A percentile compares a stretch with the other conserved stretches of the same genome.
These are phyloP conservation scores for Vitis labrusca DNA, from an alignment of 164 flowering plant species.

Conservation along the genomic window DNA sequence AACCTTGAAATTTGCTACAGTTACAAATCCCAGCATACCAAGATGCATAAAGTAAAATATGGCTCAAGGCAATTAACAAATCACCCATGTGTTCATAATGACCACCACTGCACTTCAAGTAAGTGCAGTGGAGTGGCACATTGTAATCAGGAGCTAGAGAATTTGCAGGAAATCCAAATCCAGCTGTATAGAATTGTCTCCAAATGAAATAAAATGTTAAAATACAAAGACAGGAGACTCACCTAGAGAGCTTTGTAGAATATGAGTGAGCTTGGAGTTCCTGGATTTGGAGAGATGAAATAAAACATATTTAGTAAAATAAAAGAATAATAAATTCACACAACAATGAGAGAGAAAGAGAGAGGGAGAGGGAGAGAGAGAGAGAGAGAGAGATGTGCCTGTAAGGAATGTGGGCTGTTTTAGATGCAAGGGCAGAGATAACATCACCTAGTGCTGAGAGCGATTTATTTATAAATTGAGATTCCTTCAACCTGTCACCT, in stretches of 20 bases:
- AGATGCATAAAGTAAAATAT: no score
- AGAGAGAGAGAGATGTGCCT: constrained; percentile 39
- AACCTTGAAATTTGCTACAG: no score
- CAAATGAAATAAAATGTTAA: neutral
- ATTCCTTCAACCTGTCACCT: constrained; percentile 87
- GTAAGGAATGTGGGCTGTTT: constrained; percentile 76
- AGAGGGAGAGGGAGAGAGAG: constrained; percentile 6
- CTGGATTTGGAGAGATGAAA: constrained; percentile 27
- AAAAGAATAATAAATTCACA: neutral
- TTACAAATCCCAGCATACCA: no score
- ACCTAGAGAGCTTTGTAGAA: constrained; percentile 94
- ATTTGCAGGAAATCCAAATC: no score
- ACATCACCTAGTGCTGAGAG: constrained; percentile 90
- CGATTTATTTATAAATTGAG: constrained; percentile 82
- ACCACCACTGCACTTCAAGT: no score
- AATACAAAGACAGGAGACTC: constrained; percentile 16
- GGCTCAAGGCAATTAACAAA: no score
- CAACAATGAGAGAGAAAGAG: constrained; percentile 9
- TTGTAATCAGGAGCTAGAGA: no score
- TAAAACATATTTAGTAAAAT: neutral
- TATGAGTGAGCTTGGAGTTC: constrained; percentile 93
- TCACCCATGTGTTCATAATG: no score
- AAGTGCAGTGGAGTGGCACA: no score
- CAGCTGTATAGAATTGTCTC: neutral
- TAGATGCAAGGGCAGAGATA: constrained; percentile 76